Conservation (phyloP, 257 asterid genomes). For the Solanum medicagineum region DNA sequence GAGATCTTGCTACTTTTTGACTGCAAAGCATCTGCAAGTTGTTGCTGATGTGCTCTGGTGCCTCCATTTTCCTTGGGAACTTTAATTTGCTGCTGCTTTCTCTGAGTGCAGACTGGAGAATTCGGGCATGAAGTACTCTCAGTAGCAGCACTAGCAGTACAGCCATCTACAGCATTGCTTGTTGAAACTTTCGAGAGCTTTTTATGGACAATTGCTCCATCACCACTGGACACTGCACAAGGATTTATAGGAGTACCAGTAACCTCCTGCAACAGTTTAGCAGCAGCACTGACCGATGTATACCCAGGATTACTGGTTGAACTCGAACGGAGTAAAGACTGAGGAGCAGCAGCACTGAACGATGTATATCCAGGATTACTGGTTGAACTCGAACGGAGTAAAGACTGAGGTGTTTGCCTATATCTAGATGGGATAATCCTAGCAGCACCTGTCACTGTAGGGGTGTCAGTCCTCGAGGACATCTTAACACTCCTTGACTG, state of each 20-base stretch:
- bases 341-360: slow-evolving; percentile 42
- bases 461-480: slow-evolving; percentile 49
- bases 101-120: slow-evolving; percentile 31
- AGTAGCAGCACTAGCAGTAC: not conserved
- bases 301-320: slow-evolving; percentile 16
- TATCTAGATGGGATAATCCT: slow-evolving; percentile 59
- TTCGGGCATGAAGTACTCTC: slow-evolving; percentile 42
- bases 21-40: slow-evolving; percentile 3
- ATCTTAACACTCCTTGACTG: slow-evolving; percentile 1
- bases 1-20: not conserved
- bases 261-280: slow-evolving; percentile 58
- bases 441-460: slow-evolving; percentile 26
- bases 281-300: slow-evolving; percentile 44
- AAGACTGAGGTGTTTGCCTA: slow-evolving; percentile 21
- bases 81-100: slow-evolving; percentile 17
- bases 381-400: slow-evolving; percentile 24
- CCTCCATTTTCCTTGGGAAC: slow-evolving; percentile 19
- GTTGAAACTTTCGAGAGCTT: slow-evolving; percentile 25
- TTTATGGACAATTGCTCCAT: slow-evolving; percentile 8
- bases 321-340: slow-evolving; percentile 13
- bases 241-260: slow-evolving; percentile 17
- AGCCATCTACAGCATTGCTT: slow-evolving; percentile 16
- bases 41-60: slow-evolving; percentile 13
- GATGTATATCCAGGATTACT: slow-evolving; percentile 13
- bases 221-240: not conserved